These are phyloP conservation scores for Dactylonectria estremocensis DNA, from an alignment of 2,329 filamentous ascomycete species.

Conservation along the genomic window DNA sequence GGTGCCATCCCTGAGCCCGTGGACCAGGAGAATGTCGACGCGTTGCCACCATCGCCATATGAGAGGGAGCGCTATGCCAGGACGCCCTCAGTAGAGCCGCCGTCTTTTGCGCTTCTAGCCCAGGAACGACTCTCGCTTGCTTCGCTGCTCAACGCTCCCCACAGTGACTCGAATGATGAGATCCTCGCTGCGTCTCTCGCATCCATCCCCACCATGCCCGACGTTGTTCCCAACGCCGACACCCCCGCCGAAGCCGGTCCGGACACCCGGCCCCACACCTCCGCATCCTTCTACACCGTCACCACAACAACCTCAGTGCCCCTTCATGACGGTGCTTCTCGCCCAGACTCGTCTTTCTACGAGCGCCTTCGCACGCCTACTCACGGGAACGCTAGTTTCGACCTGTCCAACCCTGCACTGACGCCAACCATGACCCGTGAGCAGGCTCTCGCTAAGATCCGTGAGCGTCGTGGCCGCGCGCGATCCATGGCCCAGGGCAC, in stretches of 20 bases:
- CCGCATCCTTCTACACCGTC: slow-evolving; percentile 62
- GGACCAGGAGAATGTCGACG: slow-evolving; percentile 25
- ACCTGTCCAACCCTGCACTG: slow-evolving; percentile 70
- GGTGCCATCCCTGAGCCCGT: slow-evolving; percentile 14
- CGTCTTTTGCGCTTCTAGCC: slow-evolving; percentile 68
- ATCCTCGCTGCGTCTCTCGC: slow-evolving; percentile 53
- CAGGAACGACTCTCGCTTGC: slow-evolving; percentile 72
- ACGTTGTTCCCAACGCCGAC: slow-evolving; percentile 35
- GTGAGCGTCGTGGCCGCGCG: slow-evolving; percentile 79
- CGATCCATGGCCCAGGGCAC: slow-evolving; percentile 77
- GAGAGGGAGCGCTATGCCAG: slow-evolving; percentile 64
- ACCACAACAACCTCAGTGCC: slow-evolving; percentile 69
- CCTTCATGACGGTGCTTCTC: slow-evolving; percentile 61
- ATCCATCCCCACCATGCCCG: slow-evolving; percentile 57
- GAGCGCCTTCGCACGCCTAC: slow-evolving; percentile 64
- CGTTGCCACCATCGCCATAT: slow-evolving; percentile 52
- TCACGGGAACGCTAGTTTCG: slow-evolving; percentile 61
- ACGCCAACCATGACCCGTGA: slow-evolving; percentile 80
- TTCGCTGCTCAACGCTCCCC: slow-evolving; percentile 73
- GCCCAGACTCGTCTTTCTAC: slow-evolving; percentile 58
- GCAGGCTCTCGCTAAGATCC: slow-evolving; percentile 82
- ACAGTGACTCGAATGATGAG: slow-evolving; percentile 48
- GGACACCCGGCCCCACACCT: slow-evolving; percentile 61
- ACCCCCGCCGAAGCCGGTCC: slow-evolving; percentile 39
- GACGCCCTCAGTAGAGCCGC: slow-evolving; percentile 75